Base-by-base conservation (phyloP, 495 filamentous ascomycete genomes). In the Daldinia grandis region DNA sequence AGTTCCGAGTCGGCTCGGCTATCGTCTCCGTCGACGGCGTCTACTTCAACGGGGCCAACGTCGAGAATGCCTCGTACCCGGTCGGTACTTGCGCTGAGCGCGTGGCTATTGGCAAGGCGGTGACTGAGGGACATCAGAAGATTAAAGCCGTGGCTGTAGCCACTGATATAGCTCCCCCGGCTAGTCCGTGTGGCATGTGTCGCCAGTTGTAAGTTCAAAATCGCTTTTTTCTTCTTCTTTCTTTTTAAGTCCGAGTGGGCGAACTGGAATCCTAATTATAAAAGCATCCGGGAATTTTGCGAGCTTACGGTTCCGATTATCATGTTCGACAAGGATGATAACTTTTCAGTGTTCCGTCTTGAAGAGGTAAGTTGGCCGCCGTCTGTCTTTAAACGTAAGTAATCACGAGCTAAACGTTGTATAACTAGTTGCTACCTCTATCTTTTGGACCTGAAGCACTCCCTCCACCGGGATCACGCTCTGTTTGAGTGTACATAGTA, bases 61-160 rank as follows among this genome's bases (percentile, higher is more conserved):
- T 99, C 28, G 95, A 99, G 81, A 98, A 98, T 78, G 95, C 92
- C 1, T 85, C 90, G 25, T 98, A 97, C 76, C 94, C 95, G 5
- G 93, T 98, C 21, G 92, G 92, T 0, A 95, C 91, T 0, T 99
- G 95, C 76, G 95, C 95, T n/a, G 95, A 98, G 85, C 83, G 94
- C 35, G 91, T 92, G 10, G 92, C 95, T 2, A 80, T 98, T 68
- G 91, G 86, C 3, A 93, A 87, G 58, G 95, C 95, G n/a, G 85
- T 97, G 55, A 84, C 76, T 15, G 84, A 89, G 64, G 92, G 93
- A 2, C 86, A 91, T 58, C 82, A 79, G 12, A 80, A 81, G 6
- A 95, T 97, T 82, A 91, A 88, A 72, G 95, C 94, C 14, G 77
- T 99, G 31, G 95, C 92, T 14, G 94, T 99, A 1, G 87, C 92